phyloP scores from a whole-genome alignment of 257 asterid species.

The Solanum gracilifrons region DNA sequence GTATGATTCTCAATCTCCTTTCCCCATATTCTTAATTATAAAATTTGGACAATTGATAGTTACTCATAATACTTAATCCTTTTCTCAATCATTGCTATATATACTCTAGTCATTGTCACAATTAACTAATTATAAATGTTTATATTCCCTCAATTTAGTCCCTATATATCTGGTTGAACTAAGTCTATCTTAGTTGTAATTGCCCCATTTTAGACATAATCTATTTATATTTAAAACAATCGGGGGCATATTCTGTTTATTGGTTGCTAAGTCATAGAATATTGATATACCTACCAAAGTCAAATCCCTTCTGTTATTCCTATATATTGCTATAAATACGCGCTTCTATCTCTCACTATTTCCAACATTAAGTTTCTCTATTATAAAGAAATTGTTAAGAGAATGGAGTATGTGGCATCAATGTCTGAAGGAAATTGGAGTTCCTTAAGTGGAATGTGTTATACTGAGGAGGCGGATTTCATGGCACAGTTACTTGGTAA shows the following conservation, averaged over 20 bases:
- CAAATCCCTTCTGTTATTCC: not conserved
- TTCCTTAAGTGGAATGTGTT: conserved; percentile 40
- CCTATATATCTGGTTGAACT: not conserved
- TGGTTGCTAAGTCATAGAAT: not conserved
- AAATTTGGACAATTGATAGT: not conserved
- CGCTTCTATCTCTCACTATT: not conserved
- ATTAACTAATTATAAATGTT: not conserved
- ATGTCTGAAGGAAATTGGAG: conserved; percentile 68
- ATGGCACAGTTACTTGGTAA: conserved; percentile 19
- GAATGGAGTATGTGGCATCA: conserved; percentile 45
- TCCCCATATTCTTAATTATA: not conserved
- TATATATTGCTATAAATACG: not conserved
- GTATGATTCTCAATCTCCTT: not conserved
- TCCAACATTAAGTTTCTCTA: not conserved
- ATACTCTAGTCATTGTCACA: conserved; percentile 3
- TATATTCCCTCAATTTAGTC: not conserved
- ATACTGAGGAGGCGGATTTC: conserved; percentile 32
- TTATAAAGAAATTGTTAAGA: not conserved
- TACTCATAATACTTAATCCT: not conserved
- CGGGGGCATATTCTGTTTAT: not conserved
- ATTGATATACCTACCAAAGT: not conserved
- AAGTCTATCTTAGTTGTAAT: not conserved
- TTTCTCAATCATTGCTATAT: conserved; percentile 4
- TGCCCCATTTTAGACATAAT: not conserved
- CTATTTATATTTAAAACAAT: not conserved